phyloP scores from a whole-genome alignment of 352 stramenopile species.

The Pythium volutum region DNA sequence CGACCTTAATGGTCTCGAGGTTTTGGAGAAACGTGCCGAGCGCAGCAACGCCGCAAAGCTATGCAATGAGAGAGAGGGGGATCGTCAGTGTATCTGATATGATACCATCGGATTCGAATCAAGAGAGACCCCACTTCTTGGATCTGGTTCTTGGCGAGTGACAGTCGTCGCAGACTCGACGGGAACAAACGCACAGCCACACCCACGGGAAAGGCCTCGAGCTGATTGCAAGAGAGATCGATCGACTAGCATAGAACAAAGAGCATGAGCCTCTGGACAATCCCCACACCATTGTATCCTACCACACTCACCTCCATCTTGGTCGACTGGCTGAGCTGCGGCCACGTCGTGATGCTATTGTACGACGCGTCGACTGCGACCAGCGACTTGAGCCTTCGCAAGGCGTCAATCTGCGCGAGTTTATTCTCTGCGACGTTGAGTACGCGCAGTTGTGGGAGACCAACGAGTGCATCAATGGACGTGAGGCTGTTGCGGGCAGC shows the following conservation, averaged over 20 bases:
- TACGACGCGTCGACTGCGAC: slow-evolving; percentile 53
- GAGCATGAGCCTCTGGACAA: not conserved
- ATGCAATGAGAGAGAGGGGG: not conserved
- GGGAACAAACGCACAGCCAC: slow-evolving; percentile 35
- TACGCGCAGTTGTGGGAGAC: slow-evolving; percentile 38
- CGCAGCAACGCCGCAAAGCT: slow-evolving; percentile 50
- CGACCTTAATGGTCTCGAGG: slow-evolving; percentile 46
- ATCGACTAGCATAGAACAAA: slow-evolving; percentile 30
- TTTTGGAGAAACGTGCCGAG: slow-evolving; percentile 36
- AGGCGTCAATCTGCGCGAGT: slow-evolving; percentile 40
- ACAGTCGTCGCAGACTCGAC: slow-evolving; percentile 36
- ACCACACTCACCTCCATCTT: slow-evolving; percentile 40
- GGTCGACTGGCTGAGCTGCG: slow-evolving; percentile 32
- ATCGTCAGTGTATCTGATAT: not conserved
- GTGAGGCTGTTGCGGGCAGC: slow-evolving; percentile 49
- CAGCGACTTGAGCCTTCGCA: slow-evolving; percentile 33
- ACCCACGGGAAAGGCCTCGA: slow-evolving; percentile 34
- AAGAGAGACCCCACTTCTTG: slow-evolving; percentile 35
- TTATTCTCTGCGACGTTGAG: slow-evolving; percentile 59
- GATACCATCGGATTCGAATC: not conserved
- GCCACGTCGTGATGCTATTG: slow-evolving; percentile 61
- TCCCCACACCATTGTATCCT: not conserved
- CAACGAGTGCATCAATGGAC: slow-evolving; percentile 36
- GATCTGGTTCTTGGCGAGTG: slow-evolving; percentile 61
- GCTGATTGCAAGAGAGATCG: slow-evolving; percentile 59